Conservation (phyloP, 331 rosid genomes). For the Saraca asoca region DNA sequence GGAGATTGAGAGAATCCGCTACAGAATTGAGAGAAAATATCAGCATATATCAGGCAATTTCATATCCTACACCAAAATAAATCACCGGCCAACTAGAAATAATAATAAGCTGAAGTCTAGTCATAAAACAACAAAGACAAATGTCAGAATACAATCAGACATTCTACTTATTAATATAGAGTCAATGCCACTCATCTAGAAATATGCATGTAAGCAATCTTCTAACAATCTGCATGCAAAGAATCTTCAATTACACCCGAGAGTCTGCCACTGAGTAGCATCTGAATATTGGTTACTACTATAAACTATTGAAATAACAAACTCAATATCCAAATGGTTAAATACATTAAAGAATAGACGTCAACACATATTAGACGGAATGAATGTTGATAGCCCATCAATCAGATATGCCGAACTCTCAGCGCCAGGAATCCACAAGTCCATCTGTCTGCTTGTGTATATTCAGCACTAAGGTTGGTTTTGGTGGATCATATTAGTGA, state of each 20-base stretch:
- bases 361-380: conserved; percentile 28
- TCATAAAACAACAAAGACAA: not conserved
- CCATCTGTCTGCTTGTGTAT: conserved; percentile 37
- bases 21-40: no score
- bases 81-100: conserved; percentile 19
- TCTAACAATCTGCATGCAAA: conserved; percentile 32
- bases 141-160: conserved; percentile 33
- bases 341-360: conserved; percentile 63
- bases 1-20: no score
- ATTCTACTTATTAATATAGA: conserved; percentile 20
- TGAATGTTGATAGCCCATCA: conserved; percentile 20
- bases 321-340: conserved; percentile 41
- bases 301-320: conserved; percentile 42
- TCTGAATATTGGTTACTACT: conserved; percentile 42
- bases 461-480: conserved; percentile 34
- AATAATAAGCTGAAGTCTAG: conserved; percentile 2
- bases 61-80: not conserved
- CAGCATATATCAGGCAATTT: no score
- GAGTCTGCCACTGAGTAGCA: conserved; percentile 40
- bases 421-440: conserved; percentile 31
- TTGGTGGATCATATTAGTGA: conserved; percentile 40
- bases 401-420: conserved; percentile 33
- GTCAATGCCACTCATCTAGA: conserved; percentile 41
- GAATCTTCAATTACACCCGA: conserved; percentile 29
- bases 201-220: conserved; percentile 36